Evolutionary conservation across 352 stramenopile species (phyloP), one percentile per base, ranked within the genome.

Genomic region (Phytophthora sansomeana): DNA sequence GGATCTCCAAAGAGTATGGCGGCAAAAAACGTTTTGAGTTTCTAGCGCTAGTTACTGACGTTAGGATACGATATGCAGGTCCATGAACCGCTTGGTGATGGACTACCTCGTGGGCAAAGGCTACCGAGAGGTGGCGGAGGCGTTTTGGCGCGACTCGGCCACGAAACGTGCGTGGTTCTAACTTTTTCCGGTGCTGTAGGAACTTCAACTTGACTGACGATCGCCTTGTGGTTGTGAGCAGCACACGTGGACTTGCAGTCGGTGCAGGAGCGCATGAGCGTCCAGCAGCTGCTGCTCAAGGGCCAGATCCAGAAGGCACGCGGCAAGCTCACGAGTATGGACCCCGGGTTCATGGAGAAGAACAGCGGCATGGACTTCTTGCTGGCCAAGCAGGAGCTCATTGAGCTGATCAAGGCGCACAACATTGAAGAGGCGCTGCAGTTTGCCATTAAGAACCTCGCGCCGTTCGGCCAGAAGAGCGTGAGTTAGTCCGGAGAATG

Each of bases 81-180:
- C 71, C 1, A 93, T 93, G 85, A 89, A 93, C 51, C 81, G 83
- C 8, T 55, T 93, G 11, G 85, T 93, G 61, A 91, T 93, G 85
- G 83, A 93, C 41, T 93, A 91, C 43, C 72, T 93, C n/a, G 81
- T 93, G 5, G 83, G 85, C 10, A 93, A 91, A 63, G 85, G 85
- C 47, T 91, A 91, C 39, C 81, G 83, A 49, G 79, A 93, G 17
- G 83, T 91, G 38, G 85, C 85, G 6, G 85, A 93, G 63, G 85
- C 85, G 6, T 91, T 93, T 47, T 89, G 79, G 82, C 66, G 72
- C 4, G 82, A 93, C 46, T 90, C 85, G 29, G 81, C 62, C 56
- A 91, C 81, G 8, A 87, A 89, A 57, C 85, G 85, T 93, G 65
- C 48, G 83, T 85, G 9, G 21, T 38, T 43, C 42, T 6, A 10